Conservation (phyloP, 305 asterid species). For the Fraxinus sp. region DNA sequence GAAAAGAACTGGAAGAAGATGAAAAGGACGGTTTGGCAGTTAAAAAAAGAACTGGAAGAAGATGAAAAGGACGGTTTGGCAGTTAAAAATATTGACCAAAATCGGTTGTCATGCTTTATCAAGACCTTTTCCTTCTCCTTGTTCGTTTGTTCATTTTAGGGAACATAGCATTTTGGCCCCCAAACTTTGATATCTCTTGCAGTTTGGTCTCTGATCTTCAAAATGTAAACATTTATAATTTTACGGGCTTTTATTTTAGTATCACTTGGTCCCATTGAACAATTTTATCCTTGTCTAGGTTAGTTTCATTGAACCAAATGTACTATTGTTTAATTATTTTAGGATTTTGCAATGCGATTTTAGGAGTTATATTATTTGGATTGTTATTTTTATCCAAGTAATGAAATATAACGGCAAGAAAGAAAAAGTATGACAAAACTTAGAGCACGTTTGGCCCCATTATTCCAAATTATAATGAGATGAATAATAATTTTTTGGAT, state of each 20-base stretch:
- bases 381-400: too few species aligned
- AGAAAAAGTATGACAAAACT: too few species aligned
- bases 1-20: neutral
- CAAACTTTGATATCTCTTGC: neutral
- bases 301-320: neutral
- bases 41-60: conserved; percentile 13
- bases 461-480: too few species aligned
- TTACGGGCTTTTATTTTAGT: neutral
- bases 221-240: neutral
- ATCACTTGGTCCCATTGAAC: neutral
- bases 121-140: conserved; percentile 34
- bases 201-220: neutral
- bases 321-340: neutral
- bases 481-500: too few species aligned
- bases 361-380: too few species aligned
- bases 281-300: neutral
- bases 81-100: neutral
- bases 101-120: conserved; percentile 28
- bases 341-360: too few species aligned
- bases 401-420: too few species aligned
- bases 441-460: too few species aligned
- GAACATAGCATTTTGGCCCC: neutral
- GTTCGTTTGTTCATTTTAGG: neutral
- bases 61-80: too few species aligned
- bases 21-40: conserved; percentile 37